phyloP scores from a whole-genome alignment of 2,329 filamentous ascomycete genomes.

The Daldinia sp. region DNA sequence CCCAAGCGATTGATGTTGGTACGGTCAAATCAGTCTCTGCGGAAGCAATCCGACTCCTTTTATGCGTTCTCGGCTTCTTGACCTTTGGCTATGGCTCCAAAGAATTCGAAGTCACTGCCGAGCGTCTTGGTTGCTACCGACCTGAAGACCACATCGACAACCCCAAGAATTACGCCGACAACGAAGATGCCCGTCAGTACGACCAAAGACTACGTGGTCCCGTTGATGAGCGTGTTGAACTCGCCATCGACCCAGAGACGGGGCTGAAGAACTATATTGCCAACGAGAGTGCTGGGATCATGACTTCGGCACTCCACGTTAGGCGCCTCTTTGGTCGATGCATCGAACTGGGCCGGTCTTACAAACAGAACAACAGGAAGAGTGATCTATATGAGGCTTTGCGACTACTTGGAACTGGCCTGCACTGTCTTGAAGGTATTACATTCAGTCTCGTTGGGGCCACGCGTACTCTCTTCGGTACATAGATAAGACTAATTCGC shows the following conservation, averaged over 20 bases:
- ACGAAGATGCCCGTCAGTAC: constrained; percentile 84
- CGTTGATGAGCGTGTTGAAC: constrained; percentile 81
- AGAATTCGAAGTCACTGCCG: constrained; percentile 86
- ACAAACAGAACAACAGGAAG: constrained; percentile 73
- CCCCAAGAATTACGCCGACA: constrained; percentile 87
- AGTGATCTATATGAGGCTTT: constrained; percentile 89
- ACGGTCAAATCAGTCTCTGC: constrained; percentile 91
- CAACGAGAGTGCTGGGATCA: constrained; percentile 81
- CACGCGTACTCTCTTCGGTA: not conserved
- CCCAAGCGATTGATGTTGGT: constrained; percentile 92
- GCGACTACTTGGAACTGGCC: constrained; percentile 84
- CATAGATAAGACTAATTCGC: constrained; percentile 15
- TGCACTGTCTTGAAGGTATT: constrained; percentile 85
- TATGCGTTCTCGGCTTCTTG: constrained; percentile 91
- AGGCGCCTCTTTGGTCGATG: constrained; percentile 77
- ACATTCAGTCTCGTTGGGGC: not conserved
- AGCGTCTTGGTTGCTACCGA: constrained; percentile 83
- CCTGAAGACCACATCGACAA: constrained; percentile 87
- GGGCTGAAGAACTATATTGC: constrained; percentile 96
- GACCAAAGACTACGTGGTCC: constrained; percentile 84
- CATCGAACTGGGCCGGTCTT: constrained; percentile 84
- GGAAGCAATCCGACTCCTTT: constrained; percentile 88
- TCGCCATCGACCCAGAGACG: constrained; percentile 79
- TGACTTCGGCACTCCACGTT: constrained; percentile 83
- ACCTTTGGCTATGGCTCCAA: constrained; percentile 85